These are phyloP conservation scores for Suillus alpinus DNA, from an alignment of 768 basidiomycete genomes.

Conservation along the genomic window DNA sequence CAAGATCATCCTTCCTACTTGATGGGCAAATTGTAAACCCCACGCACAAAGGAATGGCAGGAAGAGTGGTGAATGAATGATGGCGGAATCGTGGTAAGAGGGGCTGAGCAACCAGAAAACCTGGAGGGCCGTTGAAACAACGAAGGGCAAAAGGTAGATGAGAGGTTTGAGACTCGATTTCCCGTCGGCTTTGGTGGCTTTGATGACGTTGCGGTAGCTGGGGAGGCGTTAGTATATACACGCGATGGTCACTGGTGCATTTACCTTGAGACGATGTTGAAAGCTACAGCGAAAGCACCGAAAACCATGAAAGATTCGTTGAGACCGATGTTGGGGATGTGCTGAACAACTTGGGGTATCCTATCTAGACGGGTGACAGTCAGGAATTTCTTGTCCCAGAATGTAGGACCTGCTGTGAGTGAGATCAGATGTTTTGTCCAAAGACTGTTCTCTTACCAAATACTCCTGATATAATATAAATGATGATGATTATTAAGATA, in stretches of 20 bases:
- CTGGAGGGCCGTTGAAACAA: slow-evolving; percentile 66
- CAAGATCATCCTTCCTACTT: slow-evolving; percentile 90
- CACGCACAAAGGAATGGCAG: slow-evolving; percentile 89
- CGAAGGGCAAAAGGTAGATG: slow-evolving; percentile 76
- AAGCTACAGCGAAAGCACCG: slow-evolving; percentile 61
- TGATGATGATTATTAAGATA: slow-evolving; percentile 76
- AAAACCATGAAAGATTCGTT: slow-evolving; percentile 91
- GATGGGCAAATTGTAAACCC: slow-evolving; percentile 89
- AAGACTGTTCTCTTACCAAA: slow-evolving; percentile 46
- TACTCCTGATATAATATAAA: slow-evolving; percentile 78
- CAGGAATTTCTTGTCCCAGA: slow-evolving; percentile 77
- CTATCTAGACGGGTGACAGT: slow-evolving; percentile 55
- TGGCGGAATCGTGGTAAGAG: slow-evolving; percentile 52
- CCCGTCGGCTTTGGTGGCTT: slow-evolving; percentile 43
- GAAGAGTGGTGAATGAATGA: slow-evolving; percentile 75
- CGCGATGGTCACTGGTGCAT: background rate
- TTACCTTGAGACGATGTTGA: slow-evolving; percentile 79
- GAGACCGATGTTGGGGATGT: slow-evolving; percentile 65
- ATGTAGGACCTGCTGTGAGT: slow-evolving; percentile 54
- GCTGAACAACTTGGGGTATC: slow-evolving; percentile 42
- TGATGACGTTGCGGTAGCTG: slow-evolving; percentile 81
- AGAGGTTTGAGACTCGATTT: slow-evolving; percentile 55
- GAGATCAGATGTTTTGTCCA: background rate
- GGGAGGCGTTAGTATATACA: slow-evolving; percentile 2
- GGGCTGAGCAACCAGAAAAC: slow-evolving; percentile 81